Conservation (phyloP, 345 rosid species). For the Firmiana major region DNA sequence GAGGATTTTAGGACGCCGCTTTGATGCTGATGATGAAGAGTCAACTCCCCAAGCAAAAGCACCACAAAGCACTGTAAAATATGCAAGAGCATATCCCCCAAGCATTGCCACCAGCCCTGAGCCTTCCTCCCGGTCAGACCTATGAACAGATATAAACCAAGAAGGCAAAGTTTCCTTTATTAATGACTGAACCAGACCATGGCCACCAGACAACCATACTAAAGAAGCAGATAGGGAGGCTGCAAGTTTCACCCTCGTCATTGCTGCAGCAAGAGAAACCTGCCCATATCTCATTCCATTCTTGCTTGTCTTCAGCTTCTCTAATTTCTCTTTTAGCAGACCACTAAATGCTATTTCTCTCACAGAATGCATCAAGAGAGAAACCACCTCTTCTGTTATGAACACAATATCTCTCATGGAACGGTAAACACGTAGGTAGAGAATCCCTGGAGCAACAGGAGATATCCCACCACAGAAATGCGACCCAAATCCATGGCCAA, state of each 20-base stretch:
- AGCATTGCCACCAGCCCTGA: constrained; percentile 70
- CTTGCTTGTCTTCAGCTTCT: constrained; percentile 58
- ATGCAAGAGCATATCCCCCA: constrained; percentile 80
- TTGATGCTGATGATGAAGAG: constrained; percentile 62
- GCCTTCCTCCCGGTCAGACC: constrained; percentile 42
- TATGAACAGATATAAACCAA: constrained; percentile 80
- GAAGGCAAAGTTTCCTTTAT: constrained; percentile 85
- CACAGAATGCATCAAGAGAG: constrained; percentile 76
- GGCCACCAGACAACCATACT: constrained; percentile 84
- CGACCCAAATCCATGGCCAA: constrained; percentile 94
- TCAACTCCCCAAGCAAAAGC: constrained; percentile 94
- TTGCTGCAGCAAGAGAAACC: constrained; percentile 69
- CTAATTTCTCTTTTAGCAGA: constrained; percentile 42
- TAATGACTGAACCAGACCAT: constrained; percentile 64
- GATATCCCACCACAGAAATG: constrained; percentile 81
- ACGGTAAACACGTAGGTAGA: constrained; percentile 73
- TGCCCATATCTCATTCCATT: constrained; percentile 64
- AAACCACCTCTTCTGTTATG: constrained; percentile 69
- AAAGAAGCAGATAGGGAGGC: constrained; percentile 90
- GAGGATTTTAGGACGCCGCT: constrained; percentile 61
- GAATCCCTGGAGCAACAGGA: constrained; percentile 94
- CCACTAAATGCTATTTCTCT: constrained; percentile 63
- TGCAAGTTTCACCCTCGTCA: constrained; percentile 77
- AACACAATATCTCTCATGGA: constrained; percentile 67
- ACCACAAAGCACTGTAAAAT: constrained; percentile 71